Evolutionary conservation across 805 yeast species (phyloP), one percentile per base, ranked within the genome.

Genomic region (Barnettozyma sucrosica): DNA sequence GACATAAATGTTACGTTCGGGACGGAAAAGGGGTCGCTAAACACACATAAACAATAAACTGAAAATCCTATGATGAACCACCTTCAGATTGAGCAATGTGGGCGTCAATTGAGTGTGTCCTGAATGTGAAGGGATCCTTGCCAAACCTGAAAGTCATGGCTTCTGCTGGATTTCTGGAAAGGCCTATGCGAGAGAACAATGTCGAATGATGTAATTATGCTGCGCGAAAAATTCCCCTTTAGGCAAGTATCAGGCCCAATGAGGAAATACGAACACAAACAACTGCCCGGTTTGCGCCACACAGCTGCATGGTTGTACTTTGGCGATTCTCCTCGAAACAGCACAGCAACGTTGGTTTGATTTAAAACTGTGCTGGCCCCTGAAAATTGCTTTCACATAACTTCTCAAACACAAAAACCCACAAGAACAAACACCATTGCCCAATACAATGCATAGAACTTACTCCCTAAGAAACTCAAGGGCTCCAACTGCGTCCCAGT

Each of bases 401-500:
- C 3, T 3, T 25, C 25, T 23, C 25, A 23, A 23, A 23, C 25
- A 23, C n/a, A n/a, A n/a, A n/a, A n/a, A n/a, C n/a, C n/a, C n/a
- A 25, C 32, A 28, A 28, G 14, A 11, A 28, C 16, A 28, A 28
- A n/a, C 32, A 9, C n/a, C 4, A 26, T 7, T 26, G 11, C 13
- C 11, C 32, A 9, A 28, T 16, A 28, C 32, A 28, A 93, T 93
- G 99, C 97, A 92, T 79, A 86, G 97, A 83, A 92, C 99, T 44
- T 93, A 93, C 73, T 92, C 99, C 32, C 77, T 92, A 71, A 89
- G 99, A 80, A 83, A 89, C 61, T 69, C 84, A 48, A 86, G 96
- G 71, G 98, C 97, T 36, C 99, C 99, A 53, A 90, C 99, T 49
- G 98, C 98, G 51, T 80, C 96, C 56, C 97, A 92, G 72, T 71